Evolutionary conservation across 192 early-diverging fungal genomes (phyloP).

Genomic region (Entomortierella parvispora): DNA sequence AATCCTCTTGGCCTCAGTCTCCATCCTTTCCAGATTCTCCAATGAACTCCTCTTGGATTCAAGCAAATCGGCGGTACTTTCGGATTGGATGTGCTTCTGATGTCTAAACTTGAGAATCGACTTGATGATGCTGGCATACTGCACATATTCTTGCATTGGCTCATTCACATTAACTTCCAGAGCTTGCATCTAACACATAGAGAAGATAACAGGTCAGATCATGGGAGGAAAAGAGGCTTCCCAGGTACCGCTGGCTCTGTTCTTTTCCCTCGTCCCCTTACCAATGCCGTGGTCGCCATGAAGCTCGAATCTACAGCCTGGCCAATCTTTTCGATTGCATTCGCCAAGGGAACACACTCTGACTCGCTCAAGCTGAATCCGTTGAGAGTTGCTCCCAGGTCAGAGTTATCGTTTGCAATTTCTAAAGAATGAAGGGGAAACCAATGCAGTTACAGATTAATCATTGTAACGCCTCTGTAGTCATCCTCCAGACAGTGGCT

Average conservation of each 20-base stretch:
- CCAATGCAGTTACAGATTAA: not conserved
- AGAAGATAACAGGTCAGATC: not conserved
- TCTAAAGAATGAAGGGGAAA: constrained; percentile 55
- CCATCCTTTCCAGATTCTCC: constrained; percentile 70
- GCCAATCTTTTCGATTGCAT: constrained; percentile 91
- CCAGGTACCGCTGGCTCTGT: not conserved
- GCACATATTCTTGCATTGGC: constrained; percentile 89
- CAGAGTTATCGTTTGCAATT: constrained; percentile 80
- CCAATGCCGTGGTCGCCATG: constrained; percentile 77
- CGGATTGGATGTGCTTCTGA: constrained; percentile 86
- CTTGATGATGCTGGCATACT: constrained; percentile 89
- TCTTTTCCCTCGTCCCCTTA: no score
- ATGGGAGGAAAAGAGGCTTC: not conserved
- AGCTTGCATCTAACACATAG: constrained; percentile 51
- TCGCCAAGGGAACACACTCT: constrained; percentile 67
- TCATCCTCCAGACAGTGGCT: not conserved
- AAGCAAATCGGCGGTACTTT: constrained; percentile 77
- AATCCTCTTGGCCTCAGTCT: constrained; percentile 77
- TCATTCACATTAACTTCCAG: constrained; percentile 86
- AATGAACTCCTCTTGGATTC: constrained; percentile 75
- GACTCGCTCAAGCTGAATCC: constrained; percentile 92
- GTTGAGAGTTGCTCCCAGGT: constrained; percentile 93
- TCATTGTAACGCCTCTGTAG: no score
- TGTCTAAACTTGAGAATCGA: constrained; percentile 87
- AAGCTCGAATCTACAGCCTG: constrained; percentile 90